These are phyloP conservation scores for Tympanopsis confertula DNA, from an alignment of 2,329 filamentous ascomycete species.

Conservation along the genomic window DNA sequence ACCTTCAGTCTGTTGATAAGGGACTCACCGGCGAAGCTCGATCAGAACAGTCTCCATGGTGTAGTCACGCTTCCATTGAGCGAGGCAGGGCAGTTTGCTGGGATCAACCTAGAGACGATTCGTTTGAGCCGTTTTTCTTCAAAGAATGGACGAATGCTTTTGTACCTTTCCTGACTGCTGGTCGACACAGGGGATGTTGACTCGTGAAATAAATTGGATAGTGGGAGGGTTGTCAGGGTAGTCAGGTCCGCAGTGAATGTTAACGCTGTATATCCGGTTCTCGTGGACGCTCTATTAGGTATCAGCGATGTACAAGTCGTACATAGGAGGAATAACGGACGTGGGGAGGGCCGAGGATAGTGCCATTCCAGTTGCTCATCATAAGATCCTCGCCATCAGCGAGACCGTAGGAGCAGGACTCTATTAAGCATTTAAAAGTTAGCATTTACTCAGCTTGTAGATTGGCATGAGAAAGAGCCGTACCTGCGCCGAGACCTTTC, in stretches of 20 bases:
- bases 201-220: constrained; percentile 55
- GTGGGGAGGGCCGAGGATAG: constrained; percentile 59
- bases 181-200: constrained; percentile 59
- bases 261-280: constrained; percentile 62
- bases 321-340: constrained; percentile 26
- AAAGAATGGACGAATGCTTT: background rate
- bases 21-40: constrained; percentile 44
- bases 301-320: background rate
- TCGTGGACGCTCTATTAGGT: constrained; percentile 50
- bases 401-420: constrained; percentile 60
- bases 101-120: constrained; percentile 42
- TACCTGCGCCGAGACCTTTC: constrained; percentile 57
- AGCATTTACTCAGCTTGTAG: no score
- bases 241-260: constrained; percentile 53
- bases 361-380: constrained; percentile 67
- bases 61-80: constrained; percentile 55
- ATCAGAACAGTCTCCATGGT: constrained; percentile 63
- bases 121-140: background rate
- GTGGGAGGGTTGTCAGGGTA: constrained; percentile 56
- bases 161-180: constrained; percentile 46
- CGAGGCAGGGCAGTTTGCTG: constrained; percentile 48
- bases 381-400: constrained; percentile 58
- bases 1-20: background rate
- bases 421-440: constrained; percentile 21
- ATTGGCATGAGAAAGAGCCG: no score